Base-by-base conservation (phyloP, 2,329 filamentous ascomycete species). In the Trichoderma atrobrunneum region DNA sequence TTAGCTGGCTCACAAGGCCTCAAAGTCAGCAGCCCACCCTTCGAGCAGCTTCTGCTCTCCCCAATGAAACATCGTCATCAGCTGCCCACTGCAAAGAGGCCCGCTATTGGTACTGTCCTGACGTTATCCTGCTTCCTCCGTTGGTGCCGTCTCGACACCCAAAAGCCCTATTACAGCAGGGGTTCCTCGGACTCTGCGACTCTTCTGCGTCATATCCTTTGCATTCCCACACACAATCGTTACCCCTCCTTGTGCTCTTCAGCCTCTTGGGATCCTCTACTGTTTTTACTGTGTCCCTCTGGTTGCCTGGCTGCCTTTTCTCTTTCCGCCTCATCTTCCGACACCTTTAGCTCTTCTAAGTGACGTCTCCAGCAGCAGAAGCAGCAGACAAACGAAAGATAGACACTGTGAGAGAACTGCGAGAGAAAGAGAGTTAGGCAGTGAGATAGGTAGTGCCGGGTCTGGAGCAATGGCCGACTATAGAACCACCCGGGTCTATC, bases 391-490 rank as follows among this genome's bases (percentile, higher is more conserved):
- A 28, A 18, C 14, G 11, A 60, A 60, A 60, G 24, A 68, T n/a
- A 59, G 61, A 36, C 32, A 63, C 61, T 39, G 61, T 43, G 61
- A 63, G 36, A 63, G 59, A 36, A 66, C 24, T 24, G 48, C 48
- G 64, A 39, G 34, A 60, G 26, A 60, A 43, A n/a, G 26, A 48
- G 54, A 32, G 56, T 24, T 26, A 5, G 54, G 39, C 16, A 68
- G 36, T 26, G 36, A 60, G 65, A 39, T 36, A 59, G 64, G 26
- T 24, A 43, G 68, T n/a, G 62, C 48, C 36, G 24, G 32, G 54
- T 39, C 60, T 48, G 56, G 62, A 76, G 76, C 75, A 75, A 81
- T 81, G 80, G 79, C 78, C 77, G 80, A 81, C 77, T 78, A 79
- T 69, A 74, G 74, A 74, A 78, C 80, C 72, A 76, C 80, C 73